Evolutionary conservation across 163 green algal genomes (phyloP), one percentile per base, ranked within the genome.

Genomic region (Scenedesmus sp.): DNA sequence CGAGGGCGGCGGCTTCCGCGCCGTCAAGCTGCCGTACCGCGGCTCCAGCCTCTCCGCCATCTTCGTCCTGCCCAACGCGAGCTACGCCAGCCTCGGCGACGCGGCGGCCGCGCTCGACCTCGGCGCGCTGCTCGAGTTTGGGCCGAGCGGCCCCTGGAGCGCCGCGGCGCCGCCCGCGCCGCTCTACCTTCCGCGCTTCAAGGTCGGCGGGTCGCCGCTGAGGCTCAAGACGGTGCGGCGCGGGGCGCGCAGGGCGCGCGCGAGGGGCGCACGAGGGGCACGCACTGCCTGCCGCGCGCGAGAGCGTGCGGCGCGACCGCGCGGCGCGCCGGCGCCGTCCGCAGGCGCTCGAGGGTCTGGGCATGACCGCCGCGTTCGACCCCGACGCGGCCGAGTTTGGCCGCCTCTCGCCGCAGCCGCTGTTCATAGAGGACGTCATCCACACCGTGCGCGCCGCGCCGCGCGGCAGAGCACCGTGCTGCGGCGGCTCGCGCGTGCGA

Each of bases 1-100:
- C n/a, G n/a, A n/a, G n/a, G n/a, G n/a, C n/a, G 64, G 57, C 13
- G 3, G 45, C 48, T 83, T 66, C 64, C 63, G 60, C 39, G 76
- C 76, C 0, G 58, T 84, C 1, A 57, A 45, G 57, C 76, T 87
- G 63, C 82, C 82, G 39, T 87, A 87, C 70, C 77, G 78, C 22
- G 77, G 82, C 72, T 64, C 28, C 54, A 45, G 50, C 14, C 72
- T 85, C 22, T 34, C 17, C 22, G 82, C 82, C 7, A 48, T 87
- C 3, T 65, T 65, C 22, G 44, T 84, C 15, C 66, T 87, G 66
- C 77, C 82, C 5, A 72, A 69, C n/a, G 18, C 51, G 28, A 50
- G 29, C 57, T 64, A 64, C 7, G 36, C 34, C 51, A 50, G 20
- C 2, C 50, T 33, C n/a, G n/a, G n/a, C 9, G 47, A 73, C 51